Percentiles rank a stretch among this genome's conserved stretches.
These are phyloP conservation scores for cucumber (Cucumis sativus) DNA, from an alignment of 306 rosid species.

Conservation along the genomic window DNA sequence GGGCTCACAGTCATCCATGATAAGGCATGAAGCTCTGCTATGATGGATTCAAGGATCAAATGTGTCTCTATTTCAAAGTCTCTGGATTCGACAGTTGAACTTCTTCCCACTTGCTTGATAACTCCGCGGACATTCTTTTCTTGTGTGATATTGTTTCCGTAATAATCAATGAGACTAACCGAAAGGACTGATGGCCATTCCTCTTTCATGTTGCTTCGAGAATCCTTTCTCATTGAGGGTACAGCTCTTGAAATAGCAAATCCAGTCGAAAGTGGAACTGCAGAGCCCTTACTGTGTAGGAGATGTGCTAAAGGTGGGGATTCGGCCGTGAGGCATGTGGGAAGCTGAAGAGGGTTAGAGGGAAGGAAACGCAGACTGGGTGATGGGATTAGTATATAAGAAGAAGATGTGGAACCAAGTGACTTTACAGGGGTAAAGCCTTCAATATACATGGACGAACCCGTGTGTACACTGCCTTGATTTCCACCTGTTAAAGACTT, in stretches of 20 bases:
- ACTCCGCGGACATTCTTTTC: conserved; percentile 53
- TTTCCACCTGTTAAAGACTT: conserved; percentile 29
- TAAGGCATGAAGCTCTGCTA: conserved; percentile 93
- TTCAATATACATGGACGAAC: conserved; percentile 49
- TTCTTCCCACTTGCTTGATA: conserved; percentile 58
- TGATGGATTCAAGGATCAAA: conserved; percentile 72
- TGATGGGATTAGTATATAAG: conserved; percentile 80
- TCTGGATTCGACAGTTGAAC: conserved; percentile 49
- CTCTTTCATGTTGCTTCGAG: conserved; percentile 61
- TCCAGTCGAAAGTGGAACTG: conserved; percentile 86
- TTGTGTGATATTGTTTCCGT: conserved; percentile 51
- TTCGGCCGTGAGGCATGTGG: conserved; percentile 95
- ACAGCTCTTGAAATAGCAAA: conserved; percentile 89
- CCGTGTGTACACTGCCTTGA: conserved; percentile 32
- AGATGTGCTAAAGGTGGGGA: conserved; percentile 98
- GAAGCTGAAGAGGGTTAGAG: conserved; percentile 79
- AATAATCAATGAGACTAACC: conserved; percentile 80
- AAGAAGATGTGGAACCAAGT: conserved; percentile 74
- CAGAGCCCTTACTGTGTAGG: conserved; percentile 97
- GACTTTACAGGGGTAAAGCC: conserved; percentile 97
- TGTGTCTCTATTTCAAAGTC: conserved; percentile 70
- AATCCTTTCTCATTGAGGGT: conserved; percentile 78
- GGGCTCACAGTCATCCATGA: conserved; percentile 98
- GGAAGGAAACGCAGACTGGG: conserved; percentile 97
- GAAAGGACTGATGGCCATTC: conserved; percentile 92